These are phyloP conservation scores for Haematococcus lacustris DNA, from an alignment of 139 green algal genomes.

Conservation along the genomic window DNA sequence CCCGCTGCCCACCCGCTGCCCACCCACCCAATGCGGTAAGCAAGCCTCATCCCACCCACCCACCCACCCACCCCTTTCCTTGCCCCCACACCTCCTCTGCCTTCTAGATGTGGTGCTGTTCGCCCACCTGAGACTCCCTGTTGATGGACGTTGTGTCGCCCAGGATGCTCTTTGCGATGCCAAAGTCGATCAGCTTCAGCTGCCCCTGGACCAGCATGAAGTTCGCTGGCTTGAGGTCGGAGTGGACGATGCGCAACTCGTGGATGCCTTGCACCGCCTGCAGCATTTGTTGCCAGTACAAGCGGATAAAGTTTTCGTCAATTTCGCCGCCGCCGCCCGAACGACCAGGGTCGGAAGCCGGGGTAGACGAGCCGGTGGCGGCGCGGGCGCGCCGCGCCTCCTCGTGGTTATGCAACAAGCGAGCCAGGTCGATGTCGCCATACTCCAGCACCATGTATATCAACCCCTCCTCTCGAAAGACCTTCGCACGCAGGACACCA, in stretches of 20 bases:
- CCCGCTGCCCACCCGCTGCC: no score
- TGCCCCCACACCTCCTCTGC: no score
- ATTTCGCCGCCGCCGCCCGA: slow-evolving; percentile 22
- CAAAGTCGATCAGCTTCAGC: slow-evolving; percentile 98
- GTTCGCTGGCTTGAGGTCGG: slow-evolving; percentile 93
- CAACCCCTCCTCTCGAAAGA: slow-evolving; percentile 55
- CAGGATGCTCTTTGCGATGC: slow-evolving; percentile 91
- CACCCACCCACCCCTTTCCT: no score
- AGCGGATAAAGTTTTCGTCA: slow-evolving; percentile 92
- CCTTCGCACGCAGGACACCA: slow-evolving; percentile 46
- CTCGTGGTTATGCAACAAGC: slow-evolving; percentile 68
- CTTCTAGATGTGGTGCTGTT: no score
- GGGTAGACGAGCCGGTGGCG: neutral
- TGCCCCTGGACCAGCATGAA: slow-evolving; percentile 91
- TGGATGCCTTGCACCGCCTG: slow-evolving; percentile 91
- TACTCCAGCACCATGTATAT: slow-evolving; percentile 97
- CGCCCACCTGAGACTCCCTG: slow-evolving; percentile 66
- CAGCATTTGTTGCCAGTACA: slow-evolving; percentile 37
- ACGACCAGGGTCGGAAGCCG: neutral
- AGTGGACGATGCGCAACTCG: slow-evolving; percentile 89
- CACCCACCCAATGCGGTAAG: no score
- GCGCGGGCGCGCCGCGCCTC: slow-evolving; percentile 22
- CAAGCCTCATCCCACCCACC: no score
- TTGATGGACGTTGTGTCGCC: slow-evolving; percentile 90
- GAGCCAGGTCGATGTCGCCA: slow-evolving; percentile 92